Evolutionary conservation across 768 basidiomycete genomes (phyloP).

Genomic region (Boletellus emodensis): DNA sequence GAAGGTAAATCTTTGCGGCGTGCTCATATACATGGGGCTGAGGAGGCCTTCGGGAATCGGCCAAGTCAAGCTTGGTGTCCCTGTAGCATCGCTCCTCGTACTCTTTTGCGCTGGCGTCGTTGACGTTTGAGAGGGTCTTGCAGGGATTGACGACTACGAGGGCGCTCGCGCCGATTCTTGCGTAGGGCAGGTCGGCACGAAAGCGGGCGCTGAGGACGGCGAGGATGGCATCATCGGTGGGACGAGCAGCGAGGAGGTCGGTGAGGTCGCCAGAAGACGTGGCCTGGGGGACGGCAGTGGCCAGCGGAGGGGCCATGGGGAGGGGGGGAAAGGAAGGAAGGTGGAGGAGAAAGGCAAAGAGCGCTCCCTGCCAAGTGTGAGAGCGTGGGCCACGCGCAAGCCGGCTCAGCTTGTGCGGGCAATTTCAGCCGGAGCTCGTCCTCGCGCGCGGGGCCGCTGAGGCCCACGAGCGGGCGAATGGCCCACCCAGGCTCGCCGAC

Average conservation of each 20-base stretch:
- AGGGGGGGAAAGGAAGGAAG: conserved; percentile 3
- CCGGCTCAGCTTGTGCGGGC: not conserved
- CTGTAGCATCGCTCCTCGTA: conserved; percentile 55
- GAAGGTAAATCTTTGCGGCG: conserved; percentile 54
- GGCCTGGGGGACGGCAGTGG: conserved; percentile 34
- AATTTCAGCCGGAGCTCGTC: too few relatives aligned
- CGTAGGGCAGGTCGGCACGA: conserved; percentile 54
- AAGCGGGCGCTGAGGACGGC: conserved; percentile 53
- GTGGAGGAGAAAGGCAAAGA: conserved; percentile 8
- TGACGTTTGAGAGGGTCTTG: conserved; percentile 51
- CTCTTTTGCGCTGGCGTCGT: conserved; percentile 54
- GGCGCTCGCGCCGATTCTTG: conserved; percentile 45
- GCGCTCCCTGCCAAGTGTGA: not conserved
- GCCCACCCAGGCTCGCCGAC: too few relatives aligned
- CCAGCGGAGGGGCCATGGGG: conserved; percentile 39
- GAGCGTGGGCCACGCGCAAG: conserved; percentile 3
- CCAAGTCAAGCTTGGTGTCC: conserved; percentile 44
- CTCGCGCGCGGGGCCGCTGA: too few relatives aligned
- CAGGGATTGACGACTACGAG: conserved; percentile 60
- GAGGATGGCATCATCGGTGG: conserved; percentile 55
- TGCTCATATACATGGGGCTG: conserved; percentile 63
- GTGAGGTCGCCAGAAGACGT: conserved; percentile 45
- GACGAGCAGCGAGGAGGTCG: conserved; percentile 41
- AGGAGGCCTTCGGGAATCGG: conserved; percentile 35
- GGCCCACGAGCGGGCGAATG: too few relatives aligned